Percentiles rank a stretch among this genome's conserved stretches.
Conservation (phyloP, 768 basidiomycete genomes). For the Galerina marginata region DNA sequence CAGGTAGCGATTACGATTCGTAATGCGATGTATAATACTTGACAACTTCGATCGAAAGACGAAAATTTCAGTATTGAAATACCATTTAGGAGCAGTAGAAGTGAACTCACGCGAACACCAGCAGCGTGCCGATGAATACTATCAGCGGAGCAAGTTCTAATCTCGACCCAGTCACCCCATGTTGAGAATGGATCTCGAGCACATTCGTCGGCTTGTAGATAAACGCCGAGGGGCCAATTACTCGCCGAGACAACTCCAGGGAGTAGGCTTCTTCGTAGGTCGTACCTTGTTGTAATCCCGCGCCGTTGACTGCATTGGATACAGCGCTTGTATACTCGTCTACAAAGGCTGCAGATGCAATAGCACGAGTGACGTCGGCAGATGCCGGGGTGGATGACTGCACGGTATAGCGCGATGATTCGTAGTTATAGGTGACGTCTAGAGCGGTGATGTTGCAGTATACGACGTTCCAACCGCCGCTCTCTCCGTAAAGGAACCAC, state of each 20-base stretch:
- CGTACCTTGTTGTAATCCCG: background rate
- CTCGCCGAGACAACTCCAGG: background rate
- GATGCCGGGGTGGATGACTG: background rate
- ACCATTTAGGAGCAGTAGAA: background rate
- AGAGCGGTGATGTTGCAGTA: constrained; percentile 9
- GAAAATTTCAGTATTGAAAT: background rate
- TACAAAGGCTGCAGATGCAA: background rate
- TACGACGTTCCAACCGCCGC: constrained; percentile 4
- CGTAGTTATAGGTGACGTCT: constrained; percentile 4
- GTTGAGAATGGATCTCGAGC: background rate
- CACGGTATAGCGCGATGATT: constrained; percentile 1
- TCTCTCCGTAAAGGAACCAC: constrained; percentile 5
- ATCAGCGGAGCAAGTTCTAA: background rate
- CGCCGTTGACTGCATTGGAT: background rate
- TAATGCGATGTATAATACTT: constrained; percentile 1
- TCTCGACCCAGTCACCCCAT: constrained; percentile 2
- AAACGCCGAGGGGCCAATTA: background rate
- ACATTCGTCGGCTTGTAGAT: constrained; percentile 1
- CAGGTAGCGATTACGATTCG: background rate
- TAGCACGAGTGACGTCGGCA: background rate
- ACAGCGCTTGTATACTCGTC: background rate
- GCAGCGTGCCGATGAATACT: background rate
- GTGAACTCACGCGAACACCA: constrained; percentile 3
- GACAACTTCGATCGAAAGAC: background rate
- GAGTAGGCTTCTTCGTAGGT: constrained; percentile 8